Percentiles rank a stretch among this genome's conserved stretches.
Evolutionary conservation across 75 land plant species (phyloP).

Genomic region (Isoetes taiwanensis): DNA sequence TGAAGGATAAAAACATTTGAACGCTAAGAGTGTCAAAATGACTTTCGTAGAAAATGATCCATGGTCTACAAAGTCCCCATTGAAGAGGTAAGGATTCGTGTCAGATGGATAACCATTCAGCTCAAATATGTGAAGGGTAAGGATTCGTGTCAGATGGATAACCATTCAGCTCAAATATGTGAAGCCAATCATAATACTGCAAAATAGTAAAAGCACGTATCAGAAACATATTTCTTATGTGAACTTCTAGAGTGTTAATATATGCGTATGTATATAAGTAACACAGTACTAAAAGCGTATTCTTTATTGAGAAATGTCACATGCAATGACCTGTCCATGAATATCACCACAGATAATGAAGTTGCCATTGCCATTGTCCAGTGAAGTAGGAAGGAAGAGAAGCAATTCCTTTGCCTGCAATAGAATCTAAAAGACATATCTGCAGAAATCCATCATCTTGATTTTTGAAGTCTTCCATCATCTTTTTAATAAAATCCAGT

Average conservation of each 20-base stretch:
- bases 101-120: slow-evolving; percentile 95
- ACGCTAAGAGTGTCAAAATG: slow-evolving; percentile 88
- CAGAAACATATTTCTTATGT: no score
- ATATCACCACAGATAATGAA: slow-evolving; percentile 97
- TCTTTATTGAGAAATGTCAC: no score
- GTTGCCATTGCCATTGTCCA: slow-evolving; percentile 74
- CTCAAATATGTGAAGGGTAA: no score
- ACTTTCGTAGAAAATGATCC: slow-evolving; percentile 96
- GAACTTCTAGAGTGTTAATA: no score
- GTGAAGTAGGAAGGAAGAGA: slow-evolving; percentile 58
- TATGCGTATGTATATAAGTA: no score
- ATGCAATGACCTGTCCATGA: slow-evolving; percentile 93
- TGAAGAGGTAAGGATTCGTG: slow-evolving; percentile 91
- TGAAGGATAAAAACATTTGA: slow-evolving; percentile 88
- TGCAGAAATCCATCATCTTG: slow-evolving; percentile 39
- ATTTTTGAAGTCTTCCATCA: slow-evolving; percentile 92
- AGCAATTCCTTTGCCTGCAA: slow-evolving; percentile 57
- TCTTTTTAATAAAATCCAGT: slow-evolving; percentile 74
- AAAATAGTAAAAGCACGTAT: no score
- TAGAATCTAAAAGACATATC: slow-evolving; percentile 87
- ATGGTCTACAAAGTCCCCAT: slow-evolving; percentile 98
- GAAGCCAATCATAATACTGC: slow-evolving; percentile 90
- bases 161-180: no score
- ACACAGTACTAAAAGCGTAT: no score
- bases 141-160: no score